phyloP scores from a whole-genome alignment of 2,329 filamentous ascomycete genomes.

The Aschersonia sp. region DNA sequence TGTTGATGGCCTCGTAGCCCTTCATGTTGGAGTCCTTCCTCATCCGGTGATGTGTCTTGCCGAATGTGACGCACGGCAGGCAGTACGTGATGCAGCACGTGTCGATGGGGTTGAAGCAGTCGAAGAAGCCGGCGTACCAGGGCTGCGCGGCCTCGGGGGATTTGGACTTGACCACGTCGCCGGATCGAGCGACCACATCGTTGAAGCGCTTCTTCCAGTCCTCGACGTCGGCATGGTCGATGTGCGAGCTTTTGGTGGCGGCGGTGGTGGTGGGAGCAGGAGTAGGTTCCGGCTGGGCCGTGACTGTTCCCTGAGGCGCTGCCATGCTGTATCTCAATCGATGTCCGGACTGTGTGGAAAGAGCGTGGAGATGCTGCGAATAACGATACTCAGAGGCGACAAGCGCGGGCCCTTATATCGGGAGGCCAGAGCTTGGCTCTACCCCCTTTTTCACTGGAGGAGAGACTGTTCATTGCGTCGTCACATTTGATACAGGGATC shows the following conservation, averaged over 20 bases:
- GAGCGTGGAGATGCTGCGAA: no score
- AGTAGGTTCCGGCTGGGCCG: background rate
- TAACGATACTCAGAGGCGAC: no score
- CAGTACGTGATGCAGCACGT: slow-evolving; percentile 30
- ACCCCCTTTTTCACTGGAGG: background rate
- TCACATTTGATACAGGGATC: background rate
- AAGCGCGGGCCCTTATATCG: no score
- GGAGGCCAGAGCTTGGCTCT: no score
- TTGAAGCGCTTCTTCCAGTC: slow-evolving; percentile 30
- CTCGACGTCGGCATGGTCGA: slow-evolving; percentile 27
- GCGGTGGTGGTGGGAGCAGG: slow-evolving; percentile 14
- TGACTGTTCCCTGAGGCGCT: background rate
- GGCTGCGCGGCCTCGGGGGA: slow-evolving; percentile 21
- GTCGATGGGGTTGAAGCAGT: slow-evolving; percentile 28
- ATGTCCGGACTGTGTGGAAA: no score
- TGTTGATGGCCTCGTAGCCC: slow-evolving; percentile 32
- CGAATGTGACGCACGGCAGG: slow-evolving; percentile 32
- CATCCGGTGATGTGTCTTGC: slow-evolving; percentile 31
- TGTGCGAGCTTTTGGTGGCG: slow-evolving; percentile 15
- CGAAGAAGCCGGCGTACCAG: slow-evolving; percentile 27
- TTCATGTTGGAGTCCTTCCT: slow-evolving; percentile 23
- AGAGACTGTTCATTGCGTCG: background rate
- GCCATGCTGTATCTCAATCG: background rate
- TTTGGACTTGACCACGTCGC: slow-evolving; percentile 26
- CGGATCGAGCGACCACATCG: slow-evolving; percentile 24